Conservation (phyloP, 352 stramenopile genomes). For the Globisporangium alternatum region DNA sequence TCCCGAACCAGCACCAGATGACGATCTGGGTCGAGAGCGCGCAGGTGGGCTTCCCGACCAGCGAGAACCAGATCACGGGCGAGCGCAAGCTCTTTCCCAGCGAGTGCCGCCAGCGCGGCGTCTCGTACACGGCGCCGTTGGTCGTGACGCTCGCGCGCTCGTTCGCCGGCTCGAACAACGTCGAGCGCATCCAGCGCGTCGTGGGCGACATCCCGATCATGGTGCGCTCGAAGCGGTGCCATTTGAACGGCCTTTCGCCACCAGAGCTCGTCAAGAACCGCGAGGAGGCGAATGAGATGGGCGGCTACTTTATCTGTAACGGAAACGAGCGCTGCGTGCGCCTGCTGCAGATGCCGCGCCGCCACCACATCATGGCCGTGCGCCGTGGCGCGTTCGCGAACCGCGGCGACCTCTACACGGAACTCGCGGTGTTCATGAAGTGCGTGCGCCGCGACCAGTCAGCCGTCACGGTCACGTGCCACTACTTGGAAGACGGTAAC, state of each 20-base stretch:
- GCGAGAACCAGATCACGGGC: constrained; percentile 79
- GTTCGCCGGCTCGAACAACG: constrained; percentile 75
- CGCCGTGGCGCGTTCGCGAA: constrained; percentile 97
- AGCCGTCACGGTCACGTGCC: constrained; percentile 96
- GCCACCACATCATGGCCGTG: constrained; percentile 92
- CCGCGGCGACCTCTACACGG: constrained; percentile 94
- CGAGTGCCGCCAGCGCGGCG: constrained; percentile 95
- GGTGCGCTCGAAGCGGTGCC: constrained; percentile 95
- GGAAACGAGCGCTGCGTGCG: constrained; percentile 98
- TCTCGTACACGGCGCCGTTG: constrained; percentile 95
- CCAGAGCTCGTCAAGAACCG: constrained; percentile 83
- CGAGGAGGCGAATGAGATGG: constrained; percentile 97
- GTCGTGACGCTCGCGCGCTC: constrained; percentile 90
- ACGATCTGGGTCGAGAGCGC: constrained; percentile 93
- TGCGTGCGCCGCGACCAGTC: constrained; percentile 95
- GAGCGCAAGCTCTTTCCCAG: constrained; percentile 88
- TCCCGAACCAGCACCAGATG: constrained; percentile 85
- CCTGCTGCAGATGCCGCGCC: constrained; percentile 93
- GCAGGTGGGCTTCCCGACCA: constrained; percentile 89
- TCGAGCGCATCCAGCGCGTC: constrained; percentile 80
- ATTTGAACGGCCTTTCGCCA: constrained; percentile 88
- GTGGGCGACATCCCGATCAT: constrained; percentile 98
- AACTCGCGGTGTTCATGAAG: constrained; percentile 96
- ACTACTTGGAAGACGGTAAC: constrained; percentile 98
- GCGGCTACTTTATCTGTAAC: constrained; percentile 99